These are phyloP conservation scores for Pseudevernia furfuracea DNA, from an alignment of 495 filamentous ascomycete species.

Conservation along the genomic window DNA sequence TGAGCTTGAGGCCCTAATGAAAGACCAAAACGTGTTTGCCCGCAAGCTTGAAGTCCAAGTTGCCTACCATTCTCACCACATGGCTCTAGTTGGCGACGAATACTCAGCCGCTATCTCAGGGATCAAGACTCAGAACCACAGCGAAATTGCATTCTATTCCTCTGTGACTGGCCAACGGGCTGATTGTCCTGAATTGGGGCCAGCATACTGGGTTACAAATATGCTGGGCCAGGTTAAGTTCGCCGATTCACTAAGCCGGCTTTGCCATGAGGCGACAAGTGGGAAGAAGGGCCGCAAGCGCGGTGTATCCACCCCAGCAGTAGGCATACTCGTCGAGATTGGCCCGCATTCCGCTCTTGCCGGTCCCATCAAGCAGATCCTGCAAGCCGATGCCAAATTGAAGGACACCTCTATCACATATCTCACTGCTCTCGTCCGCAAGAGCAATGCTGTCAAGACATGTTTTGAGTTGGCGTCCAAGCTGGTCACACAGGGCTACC, in stretches of 20 bases:
- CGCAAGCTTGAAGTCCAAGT: conserved; percentile 42
- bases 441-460: conserved; percentile 2
- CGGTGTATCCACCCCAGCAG: conserved; percentile 13
- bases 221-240: too few species aligned
- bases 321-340: conserved; percentile 47
- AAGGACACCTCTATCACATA: conserved; percentile 4
- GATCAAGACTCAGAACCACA: too few species aligned
- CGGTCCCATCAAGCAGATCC: conserved; percentile 49
- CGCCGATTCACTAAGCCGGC: too few species aligned
- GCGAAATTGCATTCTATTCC: too few species aligned
- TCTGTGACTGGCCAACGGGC: too few species aligned
- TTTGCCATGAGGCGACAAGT: neutral
- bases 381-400: conserved; percentile 21
- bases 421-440: conserved; percentile 5
- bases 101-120: too few species aligned
- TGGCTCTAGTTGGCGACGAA: conserved; percentile 31
- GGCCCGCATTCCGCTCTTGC: conserved; percentile 57
- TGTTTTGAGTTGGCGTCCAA: too few species aligned
- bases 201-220: too few species aligned
- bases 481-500: too few species aligned
- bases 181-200: too few species aligned
- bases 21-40: too few species aligned
- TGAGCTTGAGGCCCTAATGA: too few species aligned
- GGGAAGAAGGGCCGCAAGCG: neutral
- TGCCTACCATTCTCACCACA: conserved; percentile 54